Conservation (phyloP, 164 flowering plant species). For the Nelumbo lutea region DNA sequence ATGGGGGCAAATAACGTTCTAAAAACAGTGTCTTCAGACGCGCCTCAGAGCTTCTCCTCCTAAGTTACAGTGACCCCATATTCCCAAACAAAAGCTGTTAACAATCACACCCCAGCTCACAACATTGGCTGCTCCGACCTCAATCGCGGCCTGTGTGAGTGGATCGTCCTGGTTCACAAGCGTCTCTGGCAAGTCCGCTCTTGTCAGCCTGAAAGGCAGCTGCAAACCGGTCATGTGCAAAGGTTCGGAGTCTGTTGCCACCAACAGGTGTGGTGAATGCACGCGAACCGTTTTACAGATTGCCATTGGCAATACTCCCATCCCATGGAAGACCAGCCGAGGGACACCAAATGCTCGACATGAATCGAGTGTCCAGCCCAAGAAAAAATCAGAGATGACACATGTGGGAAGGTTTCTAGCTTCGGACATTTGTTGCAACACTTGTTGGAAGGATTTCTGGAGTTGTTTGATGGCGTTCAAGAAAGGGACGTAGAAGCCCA, state of each 20-base stretch:
- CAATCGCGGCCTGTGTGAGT: not conserved
- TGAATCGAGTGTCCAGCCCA: conserved; percentile 26
- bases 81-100: conserved; percentile 24
- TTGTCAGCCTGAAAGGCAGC: conserved; percentile 10
- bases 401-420: conserved; percentile 22
- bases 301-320: conserved; percentile 33
- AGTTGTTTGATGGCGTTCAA: conserved; percentile 19
- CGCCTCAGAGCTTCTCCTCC: no score
- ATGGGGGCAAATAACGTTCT: no score
- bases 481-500: conserved; percentile 17
- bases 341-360: conserved; percentile 27
- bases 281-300: not conserved
- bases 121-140: conserved; percentile 8
- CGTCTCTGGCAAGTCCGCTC: conserved; percentile 5
- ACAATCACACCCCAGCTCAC: conserved; percentile 22
- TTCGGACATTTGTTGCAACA: conserved; percentile 17
- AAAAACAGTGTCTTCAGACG: no score
- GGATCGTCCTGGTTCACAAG: conserved; percentile 6
- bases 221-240: conserved; percentile 5
- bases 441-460: conserved; percentile 15
- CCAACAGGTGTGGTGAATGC: not conserved
- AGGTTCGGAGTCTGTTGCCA: conserved; percentile 1
- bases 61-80: no score
- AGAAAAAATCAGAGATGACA: conserved; percentile 37
- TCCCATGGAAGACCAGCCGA: conserved; percentile 33